A percentile compares a stretch with the other conserved stretches of the same genome.
Conservation (phyloP, 164 flowering plant genomes). For the Hamamelis virginiana region DNA sequence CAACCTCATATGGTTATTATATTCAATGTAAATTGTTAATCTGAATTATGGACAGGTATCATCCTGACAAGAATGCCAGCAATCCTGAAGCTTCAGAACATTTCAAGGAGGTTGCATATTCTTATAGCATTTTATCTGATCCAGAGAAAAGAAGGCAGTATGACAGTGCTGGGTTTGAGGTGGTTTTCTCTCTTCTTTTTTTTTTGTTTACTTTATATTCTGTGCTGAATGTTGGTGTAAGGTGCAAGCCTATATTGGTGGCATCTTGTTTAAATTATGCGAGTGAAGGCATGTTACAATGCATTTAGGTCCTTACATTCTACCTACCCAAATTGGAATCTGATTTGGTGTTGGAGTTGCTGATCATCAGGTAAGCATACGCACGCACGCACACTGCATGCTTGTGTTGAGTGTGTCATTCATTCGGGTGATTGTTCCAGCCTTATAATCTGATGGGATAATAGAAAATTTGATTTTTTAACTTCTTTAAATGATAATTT, state of each 20-base stretch:
- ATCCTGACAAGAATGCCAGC: slow-evolving; percentile 78
- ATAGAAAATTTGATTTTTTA: too few species aligned
- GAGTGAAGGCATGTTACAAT: too few species aligned
- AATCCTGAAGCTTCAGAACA: slow-evolving; percentile 81
- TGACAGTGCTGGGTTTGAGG: slow-evolving; percentile 84
- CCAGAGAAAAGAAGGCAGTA: slow-evolving; percentile 83
- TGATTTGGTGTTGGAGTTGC: neutral
- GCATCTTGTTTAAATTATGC: too few species aligned
- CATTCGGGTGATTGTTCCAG: too few species aligned
- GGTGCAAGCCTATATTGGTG: too few species aligned
- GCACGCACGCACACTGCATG: too few species aligned
- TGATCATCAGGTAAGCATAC: too few species aligned
- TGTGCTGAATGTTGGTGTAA: neutral
- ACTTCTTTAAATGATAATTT: too few species aligned
- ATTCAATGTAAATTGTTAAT: neutral
- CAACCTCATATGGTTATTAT: neutral
- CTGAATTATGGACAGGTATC: slow-evolving; percentile 52
- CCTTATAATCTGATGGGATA: too few species aligned
- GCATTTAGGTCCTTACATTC: neutral
- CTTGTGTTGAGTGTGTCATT: too few species aligned
- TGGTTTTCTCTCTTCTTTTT: slow-evolving; percentile 16
- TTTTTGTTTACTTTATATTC: neutral
- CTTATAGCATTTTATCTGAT: slow-evolving; percentile 77
- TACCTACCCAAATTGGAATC: neutral
- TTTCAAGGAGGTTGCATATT: slow-evolving; percentile 85